Conservation (phyloP, 495 filamentous ascomycete genomes). For the Lasiosphaeria hispida region DNA sequence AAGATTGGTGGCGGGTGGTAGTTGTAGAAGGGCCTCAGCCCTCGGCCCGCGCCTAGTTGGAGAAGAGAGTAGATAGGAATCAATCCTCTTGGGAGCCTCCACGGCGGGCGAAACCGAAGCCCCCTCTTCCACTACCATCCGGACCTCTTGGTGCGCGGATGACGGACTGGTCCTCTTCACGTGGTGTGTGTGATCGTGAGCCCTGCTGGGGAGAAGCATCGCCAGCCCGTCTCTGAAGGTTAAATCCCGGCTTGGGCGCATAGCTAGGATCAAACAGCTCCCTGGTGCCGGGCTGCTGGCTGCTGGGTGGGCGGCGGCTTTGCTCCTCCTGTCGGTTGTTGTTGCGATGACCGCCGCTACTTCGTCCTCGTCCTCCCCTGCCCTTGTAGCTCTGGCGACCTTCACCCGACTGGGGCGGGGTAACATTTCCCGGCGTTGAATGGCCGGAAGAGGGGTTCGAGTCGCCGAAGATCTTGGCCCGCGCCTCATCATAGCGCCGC, state of each 20-base stretch:
- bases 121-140: slow-evolving; percentile 70
- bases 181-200: slow-evolving; percentile 44
- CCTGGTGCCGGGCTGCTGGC: slow-evolving; percentile 29
- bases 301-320: slow-evolving; percentile 12
- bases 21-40: neutral
- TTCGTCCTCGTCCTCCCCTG: slow-evolving; percentile 23
- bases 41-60: slow-evolving; percentile 13
- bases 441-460: slow-evolving; percentile 52
- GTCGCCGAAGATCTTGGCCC: slow-evolving; percentile 78
- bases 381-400: slow-evolving; percentile 29
- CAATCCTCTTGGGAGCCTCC: slow-evolving; percentile 36
- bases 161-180: slow-evolving; percentile 44
- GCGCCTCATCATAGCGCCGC: slow-evolving; percentile 78
- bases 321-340: slow-evolving; percentile 26
- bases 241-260: slow-evolving; percentile 56
- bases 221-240: slow-evolving; percentile 51
- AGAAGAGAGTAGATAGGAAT: slow-evolving; percentile 19
- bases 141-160: slow-evolving; percentile 72
- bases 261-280: slow-evolving; percentile 74
- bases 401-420: slow-evolving; percentile 55
- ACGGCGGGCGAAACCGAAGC: slow-evolving; percentile 56
- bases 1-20: slow-evolving; percentile 96
- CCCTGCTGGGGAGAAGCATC: slow-evolving; percentile 43
- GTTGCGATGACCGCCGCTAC: slow-evolving; percentile 20
- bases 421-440: slow-evolving; percentile 53